Conservation (phyloP, 306 rosid genomes). For the Echinosophora koreensis region DNA sequence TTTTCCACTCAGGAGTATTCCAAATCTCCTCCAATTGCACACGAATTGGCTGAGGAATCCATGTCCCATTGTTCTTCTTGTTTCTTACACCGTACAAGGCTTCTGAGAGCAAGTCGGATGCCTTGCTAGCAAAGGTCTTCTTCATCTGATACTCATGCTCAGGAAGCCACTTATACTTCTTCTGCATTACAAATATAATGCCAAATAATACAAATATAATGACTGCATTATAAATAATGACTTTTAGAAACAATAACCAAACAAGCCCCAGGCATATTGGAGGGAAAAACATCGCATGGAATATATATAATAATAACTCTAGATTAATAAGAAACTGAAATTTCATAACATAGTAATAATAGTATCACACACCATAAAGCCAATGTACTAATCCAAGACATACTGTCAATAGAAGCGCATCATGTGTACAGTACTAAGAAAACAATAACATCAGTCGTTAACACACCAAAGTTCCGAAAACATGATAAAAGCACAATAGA, state of each 20-base stretch:
- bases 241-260: not conserved
- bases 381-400: not conserved
- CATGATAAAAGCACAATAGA: slow-evolving; percentile 17
- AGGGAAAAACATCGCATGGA: not conserved
- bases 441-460: slow-evolving; percentile 28
- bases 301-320: not conserved
- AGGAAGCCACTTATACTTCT: no score
- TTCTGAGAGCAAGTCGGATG: no score
- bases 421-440: slow-evolving; percentile 21
- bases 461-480: slow-evolving; percentile 23
- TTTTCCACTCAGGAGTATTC: no score
- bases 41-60: no score
- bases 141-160: no score
- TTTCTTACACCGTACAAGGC: no score
- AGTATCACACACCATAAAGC: slow-evolving; percentile 8
- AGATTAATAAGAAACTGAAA: not conserved
- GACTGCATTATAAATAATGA: no score
- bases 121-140: no score
- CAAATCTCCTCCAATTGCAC: no score
- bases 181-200: no score
- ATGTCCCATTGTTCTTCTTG: no score
- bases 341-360: not conserved
- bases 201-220: no score
- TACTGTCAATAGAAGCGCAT: slow-evolving; percentile 4
- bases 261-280: not conserved